These are phyloP conservation scores for Termitomyces sp. DNA, from an alignment of 768 basidiomycete genomes.

Conservation along the genomic window DNA sequence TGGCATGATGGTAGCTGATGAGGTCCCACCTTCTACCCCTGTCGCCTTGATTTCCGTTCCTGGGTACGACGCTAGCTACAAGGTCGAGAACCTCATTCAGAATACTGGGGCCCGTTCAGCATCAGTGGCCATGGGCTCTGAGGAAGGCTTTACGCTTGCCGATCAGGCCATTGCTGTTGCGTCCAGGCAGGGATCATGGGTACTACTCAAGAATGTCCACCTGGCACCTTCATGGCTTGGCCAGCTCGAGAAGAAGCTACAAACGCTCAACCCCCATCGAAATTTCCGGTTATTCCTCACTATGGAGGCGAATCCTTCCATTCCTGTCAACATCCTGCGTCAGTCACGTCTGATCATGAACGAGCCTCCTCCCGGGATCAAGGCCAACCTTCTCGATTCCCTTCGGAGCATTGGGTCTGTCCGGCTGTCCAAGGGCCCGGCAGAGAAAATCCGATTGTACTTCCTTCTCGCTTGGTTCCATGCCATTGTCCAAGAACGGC, in stretches of 20 bases:
- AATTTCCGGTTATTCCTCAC: constrained; percentile 97
- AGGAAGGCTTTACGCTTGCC: constrained; percentile 93
- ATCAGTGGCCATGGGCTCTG: constrained; percentile 97
- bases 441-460: constrained; percentile 88
- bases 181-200: constrained; percentile 92
- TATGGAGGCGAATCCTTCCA: constrained; percentile 93
- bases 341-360: constrained; percentile 98
- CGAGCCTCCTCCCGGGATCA: constrained; percentile 95
- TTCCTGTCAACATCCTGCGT: constrained; percentile 94
- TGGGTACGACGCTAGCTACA: constrained; percentile 98
- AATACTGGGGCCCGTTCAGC: constrained; percentile 72
- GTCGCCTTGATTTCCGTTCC: constrained; percentile 89
- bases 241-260: constrained; percentile 93
- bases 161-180: constrained; percentile 95
- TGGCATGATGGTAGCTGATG: constrained; percentile 68
- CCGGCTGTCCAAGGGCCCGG: constrained; percentile 79
- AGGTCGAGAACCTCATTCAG: constrained; percentile 83
- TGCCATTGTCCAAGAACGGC: constrained; percentile 92
- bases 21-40: constrained; percentile 77
- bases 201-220: constrained; percentile 96
- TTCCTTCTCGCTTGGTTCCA: constrained; percentile 99
- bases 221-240: constrained; percentile 94
- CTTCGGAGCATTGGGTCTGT: constrained; percentile 66
- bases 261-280: constrained; percentile 83
- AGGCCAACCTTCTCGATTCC: constrained; percentile 92